These are phyloP conservation scores for Malassezia obtusa DNA, from an alignment of 1,284 basidiomycete genomes.

Conservation along the genomic window DNA sequence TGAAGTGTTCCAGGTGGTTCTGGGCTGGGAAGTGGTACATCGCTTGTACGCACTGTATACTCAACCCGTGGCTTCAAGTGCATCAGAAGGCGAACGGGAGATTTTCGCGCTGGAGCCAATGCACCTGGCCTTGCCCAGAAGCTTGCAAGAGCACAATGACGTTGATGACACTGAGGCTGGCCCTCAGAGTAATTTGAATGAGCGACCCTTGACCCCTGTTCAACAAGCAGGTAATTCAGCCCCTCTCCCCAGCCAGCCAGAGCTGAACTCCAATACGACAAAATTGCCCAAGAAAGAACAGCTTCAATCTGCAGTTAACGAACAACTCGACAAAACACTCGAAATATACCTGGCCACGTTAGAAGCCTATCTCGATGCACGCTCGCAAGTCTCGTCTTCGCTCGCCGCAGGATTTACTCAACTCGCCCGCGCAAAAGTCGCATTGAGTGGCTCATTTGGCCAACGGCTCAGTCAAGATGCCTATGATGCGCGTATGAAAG, in stretches of 20 bases:
- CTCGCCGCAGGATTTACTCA: conserved; percentile 21
- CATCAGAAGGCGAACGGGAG: neutral
- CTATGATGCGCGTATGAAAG: conserved; percentile 24
- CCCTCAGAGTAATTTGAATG: too few species aligned
- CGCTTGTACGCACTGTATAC: conserved; percentile 2
- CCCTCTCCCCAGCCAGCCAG: too few species aligned
- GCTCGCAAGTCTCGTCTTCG: neutral
- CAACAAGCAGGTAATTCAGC: too few species aligned
- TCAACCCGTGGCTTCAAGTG: neutral
- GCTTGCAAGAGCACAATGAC: too few species aligned
- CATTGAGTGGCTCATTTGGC: conserved; percentile 16
- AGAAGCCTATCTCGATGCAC: conserved; percentile 21
- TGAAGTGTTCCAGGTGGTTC: conserved; percentile 20
- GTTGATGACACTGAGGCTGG: too few species aligned
- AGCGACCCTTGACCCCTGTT: too few species aligned
- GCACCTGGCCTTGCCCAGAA: neutral
- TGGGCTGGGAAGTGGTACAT: conserved; percentile 14
- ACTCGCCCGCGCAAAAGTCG: conserved; percentile 29
- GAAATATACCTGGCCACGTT: conserved; percentile 23
- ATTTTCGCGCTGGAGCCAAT: conserved; percentile 1
- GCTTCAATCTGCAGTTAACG: neutral
- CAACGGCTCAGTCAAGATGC: conserved; percentile 21
- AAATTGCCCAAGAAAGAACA: too few species aligned
- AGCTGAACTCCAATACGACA: too few species aligned
- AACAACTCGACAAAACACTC: neutral